phyloP scores from a whole-genome alignment of 2,329 filamentous ascomycete species.

The Penicillium sumatraense region DNA sequence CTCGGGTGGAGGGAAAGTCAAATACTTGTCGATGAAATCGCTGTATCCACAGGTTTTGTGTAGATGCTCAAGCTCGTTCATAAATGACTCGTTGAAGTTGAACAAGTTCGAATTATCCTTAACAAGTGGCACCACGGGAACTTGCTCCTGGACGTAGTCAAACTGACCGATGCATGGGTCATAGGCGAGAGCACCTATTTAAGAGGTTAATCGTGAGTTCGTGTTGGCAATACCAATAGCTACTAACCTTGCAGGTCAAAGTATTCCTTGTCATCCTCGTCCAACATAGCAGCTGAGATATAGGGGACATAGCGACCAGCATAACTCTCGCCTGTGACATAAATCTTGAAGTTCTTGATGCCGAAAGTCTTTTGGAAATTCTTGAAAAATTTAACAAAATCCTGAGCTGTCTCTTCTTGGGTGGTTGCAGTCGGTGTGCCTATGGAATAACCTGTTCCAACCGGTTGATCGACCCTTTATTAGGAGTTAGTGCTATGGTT shows the following conservation, averaged over 20 bases:
- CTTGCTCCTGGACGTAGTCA: conserved; percentile 37
- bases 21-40: conserved; percentile 52
- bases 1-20: conserved; percentile 56
- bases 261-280: conserved; percentile 68
- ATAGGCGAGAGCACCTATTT: conserved; percentile 66
- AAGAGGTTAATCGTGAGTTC: conserved; percentile 1
- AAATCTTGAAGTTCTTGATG: conserved; percentile 71
- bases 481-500: conserved; percentile 1
- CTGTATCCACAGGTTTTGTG: conserved; percentile 54
- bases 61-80: conserved; percentile 43
- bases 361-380: conserved; percentile 75
- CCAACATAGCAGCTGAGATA: conserved; percentile 74
- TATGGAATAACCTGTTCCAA: conserved; percentile 70
- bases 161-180: conserved; percentile 64
- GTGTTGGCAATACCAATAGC: neutral
- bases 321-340: conserved; percentile 75
- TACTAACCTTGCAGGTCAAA: conserved; percentile 66
- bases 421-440: conserved; percentile 68
- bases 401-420: conserved; percentile 69
- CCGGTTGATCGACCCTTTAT: conserved; percentile 42
- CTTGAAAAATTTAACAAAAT: conserved; percentile 80
- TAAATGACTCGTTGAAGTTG: conserved; percentile 51
- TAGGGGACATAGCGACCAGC: conserved; percentile 74
- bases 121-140: conserved; percentile 49
- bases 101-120: conserved; percentile 49